Percentiles rank a stretch among this genome's conserved stretches.
Evolutionary conservation across 352 stramenopile genomes (phyloP).

Genomic region (Phytopythium cucurbitacearum): DNA sequence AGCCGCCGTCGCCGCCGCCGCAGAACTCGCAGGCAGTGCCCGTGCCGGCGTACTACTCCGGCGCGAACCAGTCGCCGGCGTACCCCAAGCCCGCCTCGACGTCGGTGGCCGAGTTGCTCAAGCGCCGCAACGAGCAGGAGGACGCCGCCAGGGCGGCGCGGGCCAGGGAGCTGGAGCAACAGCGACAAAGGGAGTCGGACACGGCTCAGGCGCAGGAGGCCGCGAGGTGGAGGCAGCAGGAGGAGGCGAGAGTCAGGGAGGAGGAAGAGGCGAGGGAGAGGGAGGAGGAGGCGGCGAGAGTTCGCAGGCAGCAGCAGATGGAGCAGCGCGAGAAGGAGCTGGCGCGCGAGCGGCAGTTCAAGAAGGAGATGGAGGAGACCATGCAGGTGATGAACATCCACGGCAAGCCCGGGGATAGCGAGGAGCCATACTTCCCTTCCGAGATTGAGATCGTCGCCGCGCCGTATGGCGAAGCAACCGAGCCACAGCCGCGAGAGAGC

Average conservation of each 20-base stretch:
- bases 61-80: neutral
- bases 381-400: neutral
- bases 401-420: neutral
- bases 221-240: slow-evolving; percentile 1
- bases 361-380: slow-evolving; percentile 1
- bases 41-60: neutral
- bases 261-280: slow-evolving; percentile 6
- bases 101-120: slow-evolving; percentile 7
- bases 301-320: slow-evolving; percentile 6
- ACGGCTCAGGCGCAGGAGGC: neutral
- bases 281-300: neutral
- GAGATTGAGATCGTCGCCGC: no score
- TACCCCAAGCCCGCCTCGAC: neutral
- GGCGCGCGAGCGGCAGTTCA: slow-evolving; percentile 1
- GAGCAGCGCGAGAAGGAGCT: slow-evolving; percentile 6
- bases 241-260: slow-evolving; percentile 1
- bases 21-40: neutral
- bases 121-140: neutral
- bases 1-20: neutral
- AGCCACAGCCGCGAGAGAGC: neutral
- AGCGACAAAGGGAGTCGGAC: neutral
- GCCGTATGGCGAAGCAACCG: neutral
- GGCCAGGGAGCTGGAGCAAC: neutral
- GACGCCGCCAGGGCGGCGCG: neutral
- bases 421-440: neutral